Percentiles rank a stretch among this genome's conserved stretches.
phyloP scores from a whole-genome alignment of 1,284 basidiomycete genomes.

The Leccinum insolens region DNA sequence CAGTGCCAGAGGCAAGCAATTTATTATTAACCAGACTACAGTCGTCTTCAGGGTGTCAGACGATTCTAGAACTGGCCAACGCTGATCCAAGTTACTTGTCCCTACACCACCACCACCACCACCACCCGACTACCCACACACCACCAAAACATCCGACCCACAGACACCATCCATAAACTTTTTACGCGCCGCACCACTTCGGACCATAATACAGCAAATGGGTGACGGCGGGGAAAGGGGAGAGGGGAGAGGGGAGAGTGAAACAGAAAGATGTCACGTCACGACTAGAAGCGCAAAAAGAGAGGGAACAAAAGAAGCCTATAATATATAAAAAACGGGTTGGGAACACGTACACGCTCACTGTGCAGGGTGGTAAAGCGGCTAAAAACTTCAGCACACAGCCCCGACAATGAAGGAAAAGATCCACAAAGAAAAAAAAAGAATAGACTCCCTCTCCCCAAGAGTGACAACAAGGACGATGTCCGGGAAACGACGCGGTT shows the following conservation, averaged over 20 bases:
- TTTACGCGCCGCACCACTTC: conserved; percentile 19
- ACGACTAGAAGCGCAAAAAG: conserved; percentile 22
- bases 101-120: conserved; percentile 6
- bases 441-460: conserved; percentile 12
- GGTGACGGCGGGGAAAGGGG: background rate
- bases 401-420: conserved; percentile 16
- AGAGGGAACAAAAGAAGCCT: conserved; percentile 24
- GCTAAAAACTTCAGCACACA: conserved; percentile 13
- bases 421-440: conserved; percentile 13
- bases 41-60: conserved; percentile 11
- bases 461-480: conserved; percentile 18
- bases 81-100: background rate
- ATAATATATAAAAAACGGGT: conserved; percentile 33
- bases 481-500: conserved; percentile 17
- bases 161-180: conserved; percentile 17
- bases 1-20: conserved; percentile 1
- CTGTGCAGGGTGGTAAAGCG: conserved; percentile 8
- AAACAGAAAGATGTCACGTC: conserved; percentile 21
- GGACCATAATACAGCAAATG: conserved; percentile 21
- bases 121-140: conserved; percentile 5
- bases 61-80: conserved; percentile 9
- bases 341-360: conserved; percentile 26
- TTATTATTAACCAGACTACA: conserved; percentile 20
- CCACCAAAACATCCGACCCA: conserved; percentile 19
- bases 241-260: background rate